Base-by-base conservation (phyloP, 768 basidiomycete genomes). In the Fistulinella prunicolor region DNA sequence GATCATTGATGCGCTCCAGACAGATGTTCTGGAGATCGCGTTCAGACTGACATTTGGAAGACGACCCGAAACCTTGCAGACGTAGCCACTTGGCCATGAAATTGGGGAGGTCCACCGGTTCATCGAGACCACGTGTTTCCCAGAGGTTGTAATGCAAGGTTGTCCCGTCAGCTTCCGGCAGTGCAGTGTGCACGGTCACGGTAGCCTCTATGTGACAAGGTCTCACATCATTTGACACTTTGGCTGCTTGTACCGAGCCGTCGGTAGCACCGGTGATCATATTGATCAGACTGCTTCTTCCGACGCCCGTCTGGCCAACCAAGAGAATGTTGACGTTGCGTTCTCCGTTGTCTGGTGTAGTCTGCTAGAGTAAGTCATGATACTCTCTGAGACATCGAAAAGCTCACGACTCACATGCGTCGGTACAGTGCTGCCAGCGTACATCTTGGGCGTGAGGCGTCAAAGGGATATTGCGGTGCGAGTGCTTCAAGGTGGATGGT, bases 71-170 rank as follows among this genome's bases (percentile, higher is more conserved):
- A 16, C 57, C 59, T 21, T 62, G 56, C 38, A 53, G 53, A 44
- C 59, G 60, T 44, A 62, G 42, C 53, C 56, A 61, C 17, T 44
- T 49, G 28, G 47, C 59, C 49, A 64, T 52, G 29, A 64, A 38
- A 38, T 36, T 52, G 5, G 60, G 51, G 35, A 56, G 47, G 38
- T 64, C 59, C 13, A 59, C 50, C 8, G 60, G 56, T 38, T 62
- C 61, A 26, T 62, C 60, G 20, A 62, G 62, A 21, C 62, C 61
- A n/a, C 59, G 51, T 8, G 62, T 62, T 12, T 62, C 61, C 61
- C 59, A 63, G 8, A 63, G 42, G 28, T 30, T 45, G 36, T 43
- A 62, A 20, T 50, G 47, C 12, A 62, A 22, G 29, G 48, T 28
- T 14, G 13, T 36, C 32, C 48, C 48, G 0, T 37, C 37, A 21